phyloP scores from a whole-genome alignment of 2,329 filamentous ascomycete genomes.

The Simplicillium aogashimaense region DNA sequence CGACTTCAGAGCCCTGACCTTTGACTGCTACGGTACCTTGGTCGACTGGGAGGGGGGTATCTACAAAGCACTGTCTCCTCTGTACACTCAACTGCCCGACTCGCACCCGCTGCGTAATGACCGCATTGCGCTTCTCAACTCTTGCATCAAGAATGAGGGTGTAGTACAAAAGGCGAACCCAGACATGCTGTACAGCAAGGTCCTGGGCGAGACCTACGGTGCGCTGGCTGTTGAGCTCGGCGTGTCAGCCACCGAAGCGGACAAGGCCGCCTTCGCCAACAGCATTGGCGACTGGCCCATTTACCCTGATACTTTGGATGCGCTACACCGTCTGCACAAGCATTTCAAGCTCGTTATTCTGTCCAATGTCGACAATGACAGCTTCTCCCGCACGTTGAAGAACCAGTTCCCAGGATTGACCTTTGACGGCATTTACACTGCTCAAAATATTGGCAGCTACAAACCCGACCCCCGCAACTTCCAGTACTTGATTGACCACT shows the following conservation, averaged over 20 bases:
- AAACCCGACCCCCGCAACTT: constrained; percentile 61
- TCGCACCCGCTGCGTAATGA: constrained; percentile 21
- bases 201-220: constrained; percentile 37
- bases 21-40: constrained; percentile 71
- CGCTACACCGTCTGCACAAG: constrained; percentile 35
- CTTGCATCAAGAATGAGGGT: constrained; percentile 33
- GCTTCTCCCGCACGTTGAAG: constrained; percentile 15
- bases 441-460: constrained; percentile 61
- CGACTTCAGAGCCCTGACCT: constrained; percentile 39
- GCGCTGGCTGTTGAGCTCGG: constrained; percentile 30
- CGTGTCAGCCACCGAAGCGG: constrained; percentile 19
- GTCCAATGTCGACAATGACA: constrained; percentile 46
- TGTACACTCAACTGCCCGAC: constrained; percentile 28
- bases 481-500: constrained; percentile 48
- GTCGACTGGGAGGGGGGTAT: constrained; percentile 66
- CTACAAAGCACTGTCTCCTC: constrained; percentile 36
- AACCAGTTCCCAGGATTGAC: constrained; percentile 33
- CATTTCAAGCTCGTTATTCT: constrained; percentile 50
- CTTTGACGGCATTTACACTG: constrained; percentile 58
- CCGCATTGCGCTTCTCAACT: constrained; percentile 25
- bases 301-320: constrained; percentile 47
- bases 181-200: constrained; percentile 41
- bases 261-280: constrained; percentile 38
- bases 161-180: constrained; percentile 42
- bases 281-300: constrained; percentile 43